phyloP scores from a whole-genome alignment of 305 asterid genomes.

The Solanum chacoense region DNA sequence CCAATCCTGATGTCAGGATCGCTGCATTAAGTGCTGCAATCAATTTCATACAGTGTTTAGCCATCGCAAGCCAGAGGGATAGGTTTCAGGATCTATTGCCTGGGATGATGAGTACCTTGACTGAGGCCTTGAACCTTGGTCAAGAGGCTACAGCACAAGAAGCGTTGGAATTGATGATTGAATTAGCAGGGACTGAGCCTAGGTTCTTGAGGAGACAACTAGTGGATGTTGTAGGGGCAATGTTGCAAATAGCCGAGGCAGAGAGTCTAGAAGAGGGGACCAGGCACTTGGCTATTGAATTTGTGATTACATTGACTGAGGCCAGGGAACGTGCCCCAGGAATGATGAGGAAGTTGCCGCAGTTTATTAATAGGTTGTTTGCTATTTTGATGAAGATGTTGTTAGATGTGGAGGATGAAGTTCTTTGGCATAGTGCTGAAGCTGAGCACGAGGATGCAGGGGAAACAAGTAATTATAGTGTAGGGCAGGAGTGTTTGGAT shows the following conservation, averaged over 20 bases:
- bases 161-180: constrained; percentile 19
- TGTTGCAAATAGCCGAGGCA: constrained; percentile 20
- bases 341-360: constrained; percentile 23
- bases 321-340: constrained; percentile 22
- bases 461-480: constrained; percentile 16
- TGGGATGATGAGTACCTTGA: constrained; percentile 17
- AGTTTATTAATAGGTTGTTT: constrained; percentile 16
- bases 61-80: constrained; percentile 7
- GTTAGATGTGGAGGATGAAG: constrained; percentile 18
- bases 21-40: constrained; percentile 18
- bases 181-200: constrained; percentile 20
- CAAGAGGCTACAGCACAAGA: constrained; percentile 19
- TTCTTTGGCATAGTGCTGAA: constrained; percentile 17
- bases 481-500: constrained; percentile 23
- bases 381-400: constrained; percentile 17
- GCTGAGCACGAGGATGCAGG: constrained; percentile 21
- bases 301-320: constrained; percentile 18
- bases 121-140: constrained; percentile 17
- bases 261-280: constrained; percentile 21
- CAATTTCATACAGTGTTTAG: constrained; percentile 15
- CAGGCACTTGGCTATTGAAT: constrained; percentile 20
- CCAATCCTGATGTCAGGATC: constrained; percentile 13
- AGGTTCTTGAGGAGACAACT: constrained; percentile 21
- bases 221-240: constrained; percentile 16
- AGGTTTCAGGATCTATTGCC: constrained; percentile 20